Conservation (phyloP, 139 green algal genomes). For the Diplosphaera chodatii region DNA sequence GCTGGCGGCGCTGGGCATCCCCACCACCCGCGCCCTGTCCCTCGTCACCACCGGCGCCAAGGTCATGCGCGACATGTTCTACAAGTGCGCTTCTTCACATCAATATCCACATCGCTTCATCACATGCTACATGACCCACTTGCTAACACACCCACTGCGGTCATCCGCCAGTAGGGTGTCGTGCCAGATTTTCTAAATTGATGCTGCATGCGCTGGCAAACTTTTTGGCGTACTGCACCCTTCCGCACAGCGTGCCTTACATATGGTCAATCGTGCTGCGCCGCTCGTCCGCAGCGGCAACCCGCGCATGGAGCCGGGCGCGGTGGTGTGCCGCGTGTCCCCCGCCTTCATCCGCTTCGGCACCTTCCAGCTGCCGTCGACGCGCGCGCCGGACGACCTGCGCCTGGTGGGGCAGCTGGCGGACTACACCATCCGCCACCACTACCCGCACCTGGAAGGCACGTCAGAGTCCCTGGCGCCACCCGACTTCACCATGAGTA, state of each 20-base stretch:
- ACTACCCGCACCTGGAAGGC: constrained; percentile 66
- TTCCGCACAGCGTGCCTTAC: no score
- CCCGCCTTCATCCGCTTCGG: constrained; percentile 88
- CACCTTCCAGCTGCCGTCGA: constrained; percentile 84
- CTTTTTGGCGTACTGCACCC: no score
- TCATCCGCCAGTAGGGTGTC: no score
- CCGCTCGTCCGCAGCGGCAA: constrained; percentile 20
- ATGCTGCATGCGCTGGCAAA: no score
- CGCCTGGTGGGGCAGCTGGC: constrained; percentile 51
- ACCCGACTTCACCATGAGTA: no score
- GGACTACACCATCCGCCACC: constrained; percentile 79
- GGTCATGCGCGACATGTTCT: constrained; percentile 86
- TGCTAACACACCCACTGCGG: no score
- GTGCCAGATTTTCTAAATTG: no score
- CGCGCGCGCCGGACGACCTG: constrained; percentile 38
- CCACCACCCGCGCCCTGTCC: constrained; percentile 84
- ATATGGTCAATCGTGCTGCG: no score
- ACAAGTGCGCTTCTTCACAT: constrained; percentile 22
- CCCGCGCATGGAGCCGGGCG: constrained; percentile 54
- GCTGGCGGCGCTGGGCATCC: constrained; percentile 76
- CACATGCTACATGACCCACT: no score
- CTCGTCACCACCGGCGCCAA: constrained; percentile 75
- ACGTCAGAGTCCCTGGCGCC: no score
- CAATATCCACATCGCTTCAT: no score
- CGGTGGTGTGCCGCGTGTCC: constrained; percentile 77